phyloP scores from a whole-genome alignment of 306 rosid species.

The Dalbergia cultrata region DNA sequence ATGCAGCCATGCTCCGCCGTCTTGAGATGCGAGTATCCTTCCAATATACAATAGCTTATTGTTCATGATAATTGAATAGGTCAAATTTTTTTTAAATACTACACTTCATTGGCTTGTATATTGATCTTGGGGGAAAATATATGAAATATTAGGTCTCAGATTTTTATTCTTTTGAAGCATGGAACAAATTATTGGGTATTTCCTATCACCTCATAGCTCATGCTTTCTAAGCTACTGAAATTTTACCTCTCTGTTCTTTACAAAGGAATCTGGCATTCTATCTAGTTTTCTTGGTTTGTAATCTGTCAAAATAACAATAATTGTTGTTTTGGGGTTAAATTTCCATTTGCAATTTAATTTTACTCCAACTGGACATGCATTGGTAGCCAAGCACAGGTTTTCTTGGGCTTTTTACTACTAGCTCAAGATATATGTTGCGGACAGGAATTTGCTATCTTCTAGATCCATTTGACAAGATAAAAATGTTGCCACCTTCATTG shows the following conservation, averaged over 20 bases:
- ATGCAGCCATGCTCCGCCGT: conserved; percentile 99
- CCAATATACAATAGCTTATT: conserved; percentile 25
- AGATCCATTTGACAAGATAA: background rate
- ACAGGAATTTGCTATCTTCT: background rate
- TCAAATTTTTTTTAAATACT: conserved; percentile 33
- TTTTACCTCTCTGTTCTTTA: conserved; percentile 19
- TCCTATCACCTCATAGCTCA: conserved; percentile 13
- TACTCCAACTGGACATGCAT: background rate
- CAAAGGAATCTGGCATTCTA: conserved; percentile 24
- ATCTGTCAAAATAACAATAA: conserved; percentile 10
- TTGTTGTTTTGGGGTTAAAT: conserved; percentile 23
- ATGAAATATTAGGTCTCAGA: conserved; percentile 26
- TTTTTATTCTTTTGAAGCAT: conserved; percentile 5
- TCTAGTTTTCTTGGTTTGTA: conserved; percentile 36
- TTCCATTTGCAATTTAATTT: conserved; percentile 34
- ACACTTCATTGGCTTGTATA: conserved; percentile 14
- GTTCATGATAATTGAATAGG: conserved; percentile 34
- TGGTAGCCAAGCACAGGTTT: conserved; percentile 7
- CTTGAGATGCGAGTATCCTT: conserved; percentile 99
- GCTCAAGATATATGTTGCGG: conserved; percentile 12
- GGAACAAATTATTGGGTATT: conserved; percentile 27
- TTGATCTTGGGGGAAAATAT: conserved; percentile 16
- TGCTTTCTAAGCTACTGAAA: conserved; percentile 32
- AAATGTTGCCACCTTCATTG: conserved; percentile 13
- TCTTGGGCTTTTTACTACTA: background rate